Conservation (phyloP, 495 filamentous ascomycete species). For the Penicillium paradoxum region DNA sequence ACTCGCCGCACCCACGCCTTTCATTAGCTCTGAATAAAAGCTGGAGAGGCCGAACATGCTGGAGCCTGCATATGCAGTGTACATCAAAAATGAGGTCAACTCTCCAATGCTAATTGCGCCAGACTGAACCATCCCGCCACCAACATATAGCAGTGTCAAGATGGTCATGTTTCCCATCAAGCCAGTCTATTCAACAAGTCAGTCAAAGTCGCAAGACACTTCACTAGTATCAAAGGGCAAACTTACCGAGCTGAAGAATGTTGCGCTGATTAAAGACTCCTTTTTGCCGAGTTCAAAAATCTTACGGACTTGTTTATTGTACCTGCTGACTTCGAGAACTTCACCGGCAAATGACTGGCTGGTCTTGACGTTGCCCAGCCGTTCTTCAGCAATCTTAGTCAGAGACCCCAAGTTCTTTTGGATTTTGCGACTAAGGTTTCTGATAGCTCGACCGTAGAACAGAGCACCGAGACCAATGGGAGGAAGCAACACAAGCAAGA, state of each 20-base stretch:
- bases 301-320: slow-evolving; percentile 85
- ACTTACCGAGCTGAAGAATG: slow-evolving; percentile 76
- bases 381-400: slow-evolving; percentile 95
- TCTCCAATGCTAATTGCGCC: slow-evolving; percentile 88
- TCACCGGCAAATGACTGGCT: slow-evolving; percentile 94
- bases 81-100: slow-evolving; percentile 97
- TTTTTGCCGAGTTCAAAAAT: slow-evolving; percentile 83
- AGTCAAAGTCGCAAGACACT: slow-evolving; percentile 7
- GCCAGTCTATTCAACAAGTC: slow-evolving; percentile 52
- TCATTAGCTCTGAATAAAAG: slow-evolving; percentile 98
- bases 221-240: not conserved
- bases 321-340: slow-evolving; percentile 79
- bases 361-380: slow-evolving; percentile 90
- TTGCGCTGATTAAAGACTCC: slow-evolving; percentile 83
- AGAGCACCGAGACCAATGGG: slow-evolving; percentile 89
- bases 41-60: slow-evolving; percentile 89
- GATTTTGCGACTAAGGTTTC: slow-evolving; percentile 82
- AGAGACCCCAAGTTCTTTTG: slow-evolving; percentile 88
- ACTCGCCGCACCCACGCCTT: slow-evolving; percentile 92
- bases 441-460: slow-evolving; percentile 80
- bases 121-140: slow-evolving; percentile 80
- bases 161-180: slow-evolving; percentile 95
- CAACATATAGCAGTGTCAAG: slow-evolving; percentile 83
- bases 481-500: slow-evolving; percentile 81
- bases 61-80: slow-evolving; percentile 86